Conservation (phyloP, 2,329 filamentous ascomycete species). For the Aureobasidium sp. region DNA sequence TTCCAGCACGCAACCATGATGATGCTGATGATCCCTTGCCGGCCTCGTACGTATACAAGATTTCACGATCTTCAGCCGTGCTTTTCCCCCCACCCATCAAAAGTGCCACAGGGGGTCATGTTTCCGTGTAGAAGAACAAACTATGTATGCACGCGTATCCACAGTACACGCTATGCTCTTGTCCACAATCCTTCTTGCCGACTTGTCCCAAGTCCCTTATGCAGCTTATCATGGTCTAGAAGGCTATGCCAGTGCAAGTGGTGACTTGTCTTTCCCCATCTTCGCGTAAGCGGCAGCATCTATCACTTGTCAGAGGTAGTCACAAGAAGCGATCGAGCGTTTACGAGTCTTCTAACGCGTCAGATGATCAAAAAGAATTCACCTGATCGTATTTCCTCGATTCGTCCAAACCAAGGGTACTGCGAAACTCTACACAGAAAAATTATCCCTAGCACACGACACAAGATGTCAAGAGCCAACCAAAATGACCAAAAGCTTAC, state of each 20-base stretch:
- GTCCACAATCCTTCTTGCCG: background rate
- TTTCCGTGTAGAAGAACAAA: conserved; percentile 2
- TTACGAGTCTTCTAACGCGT: background rate
- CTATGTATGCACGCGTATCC: background rate
- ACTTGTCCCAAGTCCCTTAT: background rate
- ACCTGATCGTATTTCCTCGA: background rate
- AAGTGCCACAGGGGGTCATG: background rate
- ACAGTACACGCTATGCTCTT: background rate
- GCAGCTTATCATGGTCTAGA: background rate
- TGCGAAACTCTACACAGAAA: background rate
- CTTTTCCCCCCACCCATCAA: background rate
- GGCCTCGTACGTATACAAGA: background rate
- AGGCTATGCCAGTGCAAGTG: background rate
- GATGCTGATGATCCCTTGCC: background rate
- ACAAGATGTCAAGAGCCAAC: background rate
- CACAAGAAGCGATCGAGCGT: background rate
- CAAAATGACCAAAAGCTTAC: background rate
- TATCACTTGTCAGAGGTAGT: background rate
- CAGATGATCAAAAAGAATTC: background rate
- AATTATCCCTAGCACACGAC: background rate
- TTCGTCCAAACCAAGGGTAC: too few species aligned
- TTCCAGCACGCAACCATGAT: background rate
- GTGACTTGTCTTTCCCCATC: background rate
- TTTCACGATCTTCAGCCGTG: background rate
- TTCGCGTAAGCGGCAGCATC: background rate